A percentile compares a stretch with the other conserved stretches of the same genome.
These are phyloP conservation scores for Chalciporus sphaerocephalus DNA, from an alignment of 768 basidiomycete species.

Conservation along the genomic window DNA sequence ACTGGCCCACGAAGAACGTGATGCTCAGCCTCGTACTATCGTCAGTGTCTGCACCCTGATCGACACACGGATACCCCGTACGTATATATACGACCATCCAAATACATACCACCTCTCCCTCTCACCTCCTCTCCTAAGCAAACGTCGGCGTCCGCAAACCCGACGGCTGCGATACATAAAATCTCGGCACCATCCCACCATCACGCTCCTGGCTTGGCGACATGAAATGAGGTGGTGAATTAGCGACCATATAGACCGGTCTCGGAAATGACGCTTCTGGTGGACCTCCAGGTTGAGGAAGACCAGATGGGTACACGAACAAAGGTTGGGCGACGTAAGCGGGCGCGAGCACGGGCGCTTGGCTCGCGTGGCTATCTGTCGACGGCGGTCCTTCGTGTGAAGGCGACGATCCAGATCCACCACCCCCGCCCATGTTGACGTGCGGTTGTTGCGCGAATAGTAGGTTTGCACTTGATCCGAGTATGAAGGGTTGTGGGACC, in stretches of 20 bases:
- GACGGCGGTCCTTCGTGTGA: slow-evolving; percentile 29
- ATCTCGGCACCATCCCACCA: slow-evolving; percentile 11
- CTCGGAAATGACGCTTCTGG: slow-evolving; percentile 20
- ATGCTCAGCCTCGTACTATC: no score
- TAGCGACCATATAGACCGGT: slow-evolving; percentile 30
- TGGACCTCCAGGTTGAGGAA: slow-evolving; percentile 29
- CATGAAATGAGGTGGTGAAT: slow-evolving; percentile 24
- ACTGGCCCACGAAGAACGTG: no score
- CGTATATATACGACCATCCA: no score
- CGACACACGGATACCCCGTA: no score
- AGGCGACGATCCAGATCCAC: slow-evolving; percentile 25
- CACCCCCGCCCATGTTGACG: slow-evolving; percentile 3
- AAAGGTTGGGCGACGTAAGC: slow-evolving; percentile 30
- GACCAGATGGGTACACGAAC: slow-evolving; percentile 28
- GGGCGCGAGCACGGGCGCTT: slow-evolving; percentile 21
- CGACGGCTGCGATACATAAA: slow-evolving; percentile 26
- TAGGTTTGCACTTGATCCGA: slow-evolving; percentile 30
- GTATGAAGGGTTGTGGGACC: slow-evolving; percentile 26
- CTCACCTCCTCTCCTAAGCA: not conserved
- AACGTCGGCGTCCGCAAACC: slow-evolving; percentile 26
- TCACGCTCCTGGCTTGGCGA: slow-evolving; percentile 14
- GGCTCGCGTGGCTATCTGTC: slow-evolving; percentile 32
- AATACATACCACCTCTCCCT: not conserved
- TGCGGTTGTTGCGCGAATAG: slow-evolving; percentile 24
- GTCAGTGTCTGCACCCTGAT: no score